A percentile compares a stretch with the other conserved stretches of the same genome.
These are phyloP conservation scores for Fusarium goolgardi DNA, from an alignment of 2,329 filamentous ascomycete genomes.

Conservation along the genomic window DNA sequence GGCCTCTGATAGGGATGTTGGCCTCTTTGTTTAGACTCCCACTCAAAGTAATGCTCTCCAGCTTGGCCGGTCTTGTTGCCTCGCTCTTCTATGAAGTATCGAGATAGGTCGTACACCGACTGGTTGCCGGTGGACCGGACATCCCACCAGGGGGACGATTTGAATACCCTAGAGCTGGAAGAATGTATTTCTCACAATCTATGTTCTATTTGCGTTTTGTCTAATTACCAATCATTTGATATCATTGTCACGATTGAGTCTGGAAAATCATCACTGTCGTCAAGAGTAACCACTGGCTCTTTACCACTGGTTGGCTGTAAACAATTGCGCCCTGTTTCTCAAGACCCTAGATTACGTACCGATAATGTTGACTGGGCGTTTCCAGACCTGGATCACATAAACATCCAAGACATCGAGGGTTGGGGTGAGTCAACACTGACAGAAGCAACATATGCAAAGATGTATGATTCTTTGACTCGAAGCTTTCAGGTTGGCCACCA, in stretches of 20 bases:
- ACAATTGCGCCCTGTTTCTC: background rate
- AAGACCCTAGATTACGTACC: background rate
- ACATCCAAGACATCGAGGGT: background rate
- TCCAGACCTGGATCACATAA: slow-evolving; percentile 6
- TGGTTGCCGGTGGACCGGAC: slow-evolving; percentile 47
- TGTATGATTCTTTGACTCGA: slow-evolving; percentile 43
- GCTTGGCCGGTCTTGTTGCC: slow-evolving; percentile 56
- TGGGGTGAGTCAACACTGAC: background rate
- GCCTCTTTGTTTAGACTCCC: background rate
- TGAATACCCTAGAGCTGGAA: background rate
- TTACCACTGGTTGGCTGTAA: background rate
- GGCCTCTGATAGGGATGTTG: background rate
- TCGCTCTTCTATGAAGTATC: slow-evolving; percentile 68
- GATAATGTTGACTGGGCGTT: background rate
- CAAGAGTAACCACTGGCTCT: no score
- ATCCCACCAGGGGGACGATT: background rate
- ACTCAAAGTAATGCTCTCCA: background rate
- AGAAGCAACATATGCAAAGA: slow-evolving; percentile 16
- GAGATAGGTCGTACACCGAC: slow-evolving; percentile 59
- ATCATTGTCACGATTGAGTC: no score
- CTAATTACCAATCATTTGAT: no score
- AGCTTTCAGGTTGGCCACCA: slow-evolving; percentile 51
- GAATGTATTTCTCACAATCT: background rate
- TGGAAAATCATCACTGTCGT: no score
- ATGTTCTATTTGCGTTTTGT: no score